Base-by-base conservation (phyloP, 225 moss, liverwort and hornwort genomes). In the Sphagnum contortum region DNA sequence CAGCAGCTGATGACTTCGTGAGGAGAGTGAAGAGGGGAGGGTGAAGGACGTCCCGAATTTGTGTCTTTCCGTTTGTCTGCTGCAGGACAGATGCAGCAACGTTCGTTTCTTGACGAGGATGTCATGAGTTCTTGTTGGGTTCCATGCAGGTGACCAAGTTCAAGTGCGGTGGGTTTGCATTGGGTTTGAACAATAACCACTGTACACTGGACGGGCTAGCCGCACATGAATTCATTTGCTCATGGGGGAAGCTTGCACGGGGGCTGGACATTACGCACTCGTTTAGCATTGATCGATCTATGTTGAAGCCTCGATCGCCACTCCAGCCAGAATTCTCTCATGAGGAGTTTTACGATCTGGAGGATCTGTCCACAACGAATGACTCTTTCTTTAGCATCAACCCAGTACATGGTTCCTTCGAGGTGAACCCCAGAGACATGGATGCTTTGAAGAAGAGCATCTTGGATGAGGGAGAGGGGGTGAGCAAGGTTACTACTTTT, bases 281-380 rank as follows among this genome's bases (percentile, higher is more conserved):
- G 10, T 80, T 80, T 0, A 1, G 45, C 3, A 3, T 77, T 2
- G 83, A 84, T 59, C 68, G 83, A 10, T 63, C 63, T 3, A 12
- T 80, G 4, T 61, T 84, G 10, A 69, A 60, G 50, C 74, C 73
- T 3, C 69, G 83, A 2, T 66, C 71, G 6, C 83, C 83, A 2
- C 69, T 63, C 1, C 57, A 70, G 57, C 59, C 75, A 45, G 72
- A 70, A 0, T 84, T 72, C 6, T 10, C 83, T 0, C 83, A 84
- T 45, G 57, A 59, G 9, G 83, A 84, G 63, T 84, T 80, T 49
- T 67, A 69, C 0, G 74, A 72, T 11, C 72, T 84, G 3, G 70
- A 67, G 10, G 51, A 70, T 53, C 55, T 80, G 4, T 84, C 83
- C 4, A 3, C 57, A 2, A 76, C 60, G 0, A 48, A 69, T 1